A percentile compares a stretch with the other conserved stretches of the same genome.
Conservation (phyloP, 495 filamentous ascomycete genomes). For the Talaromyces liani region DNA sequence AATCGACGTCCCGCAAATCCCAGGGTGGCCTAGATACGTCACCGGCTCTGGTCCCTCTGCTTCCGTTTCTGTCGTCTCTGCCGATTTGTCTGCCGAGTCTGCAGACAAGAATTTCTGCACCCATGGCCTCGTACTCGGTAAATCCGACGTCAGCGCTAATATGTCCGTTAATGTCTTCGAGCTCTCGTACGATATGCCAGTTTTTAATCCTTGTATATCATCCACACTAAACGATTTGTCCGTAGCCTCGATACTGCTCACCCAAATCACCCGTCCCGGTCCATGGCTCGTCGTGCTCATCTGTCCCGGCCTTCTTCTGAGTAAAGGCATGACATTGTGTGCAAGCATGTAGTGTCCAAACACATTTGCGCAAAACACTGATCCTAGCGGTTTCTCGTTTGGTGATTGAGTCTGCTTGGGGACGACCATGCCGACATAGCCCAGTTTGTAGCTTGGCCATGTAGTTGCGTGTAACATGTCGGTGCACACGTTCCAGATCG, state of each 20-base stretch:
- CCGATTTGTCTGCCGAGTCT: constrained; percentile 22
- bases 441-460: constrained; percentile 69
- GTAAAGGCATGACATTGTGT: constrained; percentile 68
- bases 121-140: constrained; percentile 55
- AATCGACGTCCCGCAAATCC: constrained; percentile 75
- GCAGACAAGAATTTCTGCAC: constrained; percentile 40
- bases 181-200: constrained; percentile 64
- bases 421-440: constrained; percentile 49
- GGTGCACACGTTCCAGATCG: constrained; percentile 53
- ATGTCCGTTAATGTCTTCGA: constrained; percentile 83
- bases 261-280: constrained; percentile 71
- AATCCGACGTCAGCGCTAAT: constrained; percentile 63
- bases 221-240: constrained; percentile 45
- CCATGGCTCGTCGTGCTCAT: constrained; percentile 17
- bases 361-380: constrained; percentile 83
- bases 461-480: constrained; percentile 63
- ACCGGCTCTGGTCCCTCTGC: constrained; percentile 31
- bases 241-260: constrained; percentile 68
- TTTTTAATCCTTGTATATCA: constrained; percentile 70
- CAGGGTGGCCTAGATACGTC: constrained; percentile 77
- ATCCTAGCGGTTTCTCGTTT: constrained; percentile 57
- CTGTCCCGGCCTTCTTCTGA: constrained; percentile 45
- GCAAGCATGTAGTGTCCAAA: constrained; percentile 92
- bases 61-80: constrained; percentile 11
- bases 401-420: constrained; percentile 15